Base-by-base conservation (phyloP, 495 filamentous ascomycete species). In the Filosporella fistucella region DNA sequence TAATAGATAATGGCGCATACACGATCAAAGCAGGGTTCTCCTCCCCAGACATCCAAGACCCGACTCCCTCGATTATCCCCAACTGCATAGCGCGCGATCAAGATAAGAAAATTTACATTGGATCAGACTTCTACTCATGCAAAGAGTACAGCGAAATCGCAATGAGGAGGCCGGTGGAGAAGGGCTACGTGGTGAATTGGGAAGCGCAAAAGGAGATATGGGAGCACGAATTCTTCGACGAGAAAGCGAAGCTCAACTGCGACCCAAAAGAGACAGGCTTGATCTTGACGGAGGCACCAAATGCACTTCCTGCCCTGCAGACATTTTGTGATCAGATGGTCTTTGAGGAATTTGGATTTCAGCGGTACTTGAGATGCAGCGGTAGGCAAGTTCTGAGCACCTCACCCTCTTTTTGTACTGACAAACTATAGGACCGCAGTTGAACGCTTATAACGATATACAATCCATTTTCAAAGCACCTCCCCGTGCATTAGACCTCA, bases 311-410 rank as follows among this genome's bases (percentile, higher is more conserved):
- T 3, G 70, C 76, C 9, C 67, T 99, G 42, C 91, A 96, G 65
- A 80, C 78, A 14, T 90, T 96, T 60, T 88, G 88, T 48, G 93
- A 97, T 62, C 89, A 99, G 71, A 88, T 99, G 61, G 78, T 96
- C 0, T 97, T 97, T 70, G 93, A 99, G 61, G 91, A 97, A 62
- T 97, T 90, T 72, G 89, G 88, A n/a, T 97, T 97, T 66, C 78
- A 85, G 14, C 81, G 82, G 37, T 95, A 94, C 64, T 83, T 81
- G 47, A 77, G 93, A 39, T 83, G 76, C 56, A 65, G 88, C 47
- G 84, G 85, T 85, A 53, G 61, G 81, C 17, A 6, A 24, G 43
- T 29, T 1, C 38, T 26, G 28, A 30, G 25, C 6, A 6, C 20
- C 58, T 26, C 41, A 30, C 8, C n/a, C n/a, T 9, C 47, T 38